Conservation (phyloP, 2,329 filamentous ascomycete species). For the Aspergillus pseudoglaucus region DNA sequence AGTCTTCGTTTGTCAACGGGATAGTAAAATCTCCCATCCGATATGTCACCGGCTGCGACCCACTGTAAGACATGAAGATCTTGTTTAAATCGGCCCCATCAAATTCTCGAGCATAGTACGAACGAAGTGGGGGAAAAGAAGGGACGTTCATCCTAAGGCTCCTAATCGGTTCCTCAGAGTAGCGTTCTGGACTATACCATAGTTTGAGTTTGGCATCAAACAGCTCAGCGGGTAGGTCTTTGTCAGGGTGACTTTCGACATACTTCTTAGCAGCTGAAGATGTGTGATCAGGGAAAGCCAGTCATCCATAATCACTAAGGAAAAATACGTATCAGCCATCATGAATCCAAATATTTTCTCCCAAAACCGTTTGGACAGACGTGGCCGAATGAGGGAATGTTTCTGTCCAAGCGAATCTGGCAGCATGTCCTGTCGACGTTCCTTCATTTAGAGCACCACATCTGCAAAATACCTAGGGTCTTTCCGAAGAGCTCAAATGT, state of each 20-base stretch:
- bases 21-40: constrained; percentile 41
- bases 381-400: not conserved
- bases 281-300: not conserved
- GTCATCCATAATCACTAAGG: constrained; percentile 1
- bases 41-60: constrained; percentile 25
- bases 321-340: not conserved
- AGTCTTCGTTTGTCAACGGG: constrained; percentile 44
- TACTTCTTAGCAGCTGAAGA: not conserved
- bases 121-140: constrained; percentile 1
- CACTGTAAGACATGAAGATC: constrained; percentile 18
- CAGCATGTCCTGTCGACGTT: constrained; percentile 31
- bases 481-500: constrained; percentile 51
- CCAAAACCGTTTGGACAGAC: not conserved
- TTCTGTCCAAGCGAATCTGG: not conserved
- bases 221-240: not conserved
- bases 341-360: not conserved
- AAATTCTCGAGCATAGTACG: constrained; percentile 23
- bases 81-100: constrained; percentile 23
- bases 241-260: too few species aligned
- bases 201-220: not conserved
- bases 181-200: not conserved
- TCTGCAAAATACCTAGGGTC: constrained; percentile 53
- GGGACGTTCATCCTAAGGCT: not conserved
- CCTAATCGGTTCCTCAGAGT: not conserved
- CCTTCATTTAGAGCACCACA: constrained; percentile 30